phyloP scores from a whole-genome alignment of 2,329 filamentous ascomycete species.

The Aspergillus fischeri region DNA sequence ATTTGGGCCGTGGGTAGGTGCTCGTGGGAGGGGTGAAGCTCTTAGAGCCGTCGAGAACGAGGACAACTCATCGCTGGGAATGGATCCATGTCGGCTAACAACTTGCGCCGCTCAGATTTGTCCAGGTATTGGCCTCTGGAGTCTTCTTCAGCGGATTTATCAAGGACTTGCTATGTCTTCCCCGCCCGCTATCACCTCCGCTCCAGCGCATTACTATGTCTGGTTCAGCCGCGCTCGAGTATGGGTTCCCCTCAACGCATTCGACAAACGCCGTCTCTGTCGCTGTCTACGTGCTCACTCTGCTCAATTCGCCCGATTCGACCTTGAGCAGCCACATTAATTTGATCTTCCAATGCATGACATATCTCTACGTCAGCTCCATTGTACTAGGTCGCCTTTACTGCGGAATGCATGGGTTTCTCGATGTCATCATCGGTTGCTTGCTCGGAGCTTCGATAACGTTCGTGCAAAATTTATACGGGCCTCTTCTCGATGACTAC shows the following conservation, averaged over 20 bases:
- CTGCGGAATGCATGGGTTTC: conserved; percentile 97
- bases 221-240: conserved; percentile 88
- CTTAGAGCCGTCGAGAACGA: not conserved
- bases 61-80: not conserved
- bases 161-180: conserved; percentile 90
- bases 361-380: conserved; percentile 81
- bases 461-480: conserved; percentile 52
- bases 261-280: conserved; percentile 96
- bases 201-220: conserved; percentile 96
- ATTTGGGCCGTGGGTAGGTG: conserved; percentile 78
- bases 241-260: conserved; percentile 95
- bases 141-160: conserved; percentile 89
- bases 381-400: conserved; percentile 90
- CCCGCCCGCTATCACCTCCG: conserved; percentile 85
- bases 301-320: conserved; percentile 63
- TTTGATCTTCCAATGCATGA: conserved; percentile 60
- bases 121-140: conserved; percentile 72
- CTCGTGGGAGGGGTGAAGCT: not conserved
- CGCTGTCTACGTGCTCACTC: conserved; percentile 74
- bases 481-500: conserved; percentile 63
- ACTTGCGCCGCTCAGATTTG: conserved; percentile 32
- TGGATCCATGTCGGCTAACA: conserved; percentile 10
- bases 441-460: conserved; percentile 66
- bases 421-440: conserved; percentile 81
- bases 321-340: conserved; percentile 57